Evolutionary conservation across 441 rosid genomes (phyloP).

Genomic region (Croton setiger): DNA sequence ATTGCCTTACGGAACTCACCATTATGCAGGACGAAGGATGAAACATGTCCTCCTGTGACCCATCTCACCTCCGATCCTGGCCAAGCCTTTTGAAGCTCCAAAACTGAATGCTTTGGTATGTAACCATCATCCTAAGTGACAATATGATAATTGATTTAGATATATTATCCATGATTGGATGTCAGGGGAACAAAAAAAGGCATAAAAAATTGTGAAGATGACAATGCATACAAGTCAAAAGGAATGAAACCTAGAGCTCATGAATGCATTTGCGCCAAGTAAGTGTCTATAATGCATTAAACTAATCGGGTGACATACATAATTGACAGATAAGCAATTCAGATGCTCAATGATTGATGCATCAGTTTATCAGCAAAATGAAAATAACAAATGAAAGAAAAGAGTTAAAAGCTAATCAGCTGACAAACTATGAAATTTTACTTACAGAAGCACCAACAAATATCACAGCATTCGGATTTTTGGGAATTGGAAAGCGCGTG

Average conservation of each 20-base stretch:
- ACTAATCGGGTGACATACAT: too few relatives aligned
- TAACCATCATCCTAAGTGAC: slow-evolving; percentile 87
- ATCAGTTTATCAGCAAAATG: not conserved
- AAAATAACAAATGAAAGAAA: not conserved
- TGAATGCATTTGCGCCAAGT: too few relatives aligned
- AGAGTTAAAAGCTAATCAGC: not conserved
- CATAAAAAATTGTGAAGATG: not conserved
- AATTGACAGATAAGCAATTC: not conserved
- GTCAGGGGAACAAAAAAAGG: not conserved
- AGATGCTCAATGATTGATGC: not conserved
- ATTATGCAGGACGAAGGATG: slow-evolving; percentile 76
- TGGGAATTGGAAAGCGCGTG: slow-evolving; percentile 91
- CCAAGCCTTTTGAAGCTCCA: slow-evolving; percentile 98
- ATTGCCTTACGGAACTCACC: slow-evolving; percentile 75
- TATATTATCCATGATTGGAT: not conserved
- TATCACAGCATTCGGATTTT: slow-evolving; percentile 73
- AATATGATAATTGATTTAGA: slow-evolving; percentile 5
- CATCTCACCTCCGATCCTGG: slow-evolving; percentile 98
- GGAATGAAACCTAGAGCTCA: too few relatives aligned
- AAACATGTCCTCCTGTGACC: slow-evolving; percentile 96
- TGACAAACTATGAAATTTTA: slow-evolving; percentile 14
- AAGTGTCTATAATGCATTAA: too few relatives aligned
- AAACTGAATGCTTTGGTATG: slow-evolving; percentile 87
- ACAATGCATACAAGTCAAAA: too few relatives aligned
- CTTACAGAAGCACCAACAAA: slow-evolving; percentile 97